These are phyloP conservation scores for Globisporangium spiculum DNA, from an alignment of 352 stramenopile species.

Conservation along the genomic window DNA sequence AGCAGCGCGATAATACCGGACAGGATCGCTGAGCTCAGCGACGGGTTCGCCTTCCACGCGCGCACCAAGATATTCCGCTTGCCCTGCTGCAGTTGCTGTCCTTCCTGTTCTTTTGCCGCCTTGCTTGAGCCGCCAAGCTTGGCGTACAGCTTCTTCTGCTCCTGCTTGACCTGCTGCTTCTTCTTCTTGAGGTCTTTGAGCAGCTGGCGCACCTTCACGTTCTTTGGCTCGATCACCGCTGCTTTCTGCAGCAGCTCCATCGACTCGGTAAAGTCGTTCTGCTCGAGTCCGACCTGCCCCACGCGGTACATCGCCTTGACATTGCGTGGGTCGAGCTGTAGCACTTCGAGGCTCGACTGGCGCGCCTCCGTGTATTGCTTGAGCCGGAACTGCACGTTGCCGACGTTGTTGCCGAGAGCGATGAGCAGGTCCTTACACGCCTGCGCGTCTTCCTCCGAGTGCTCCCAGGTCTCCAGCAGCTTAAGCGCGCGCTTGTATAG, in stretches of 20 bases:
- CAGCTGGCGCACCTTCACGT: constrained; percentile 61
- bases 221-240: constrained; percentile 63
- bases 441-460: constrained; percentile 40
- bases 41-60: constrained; percentile 30
- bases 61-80: constrained; percentile 9
- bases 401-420: constrained; percentile 80
- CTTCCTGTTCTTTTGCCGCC: too few relatives aligned
- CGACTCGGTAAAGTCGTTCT: constrained; percentile 72
- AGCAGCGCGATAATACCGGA: constrained; percentile 54
- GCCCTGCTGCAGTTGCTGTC: constrained; percentile 11
- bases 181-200: constrained; percentile 66
- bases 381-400: constrained; percentile 77
- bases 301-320: constrained; percentile 82
- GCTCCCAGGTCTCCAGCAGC: constrained; percentile 74
- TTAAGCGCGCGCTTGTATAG: constrained; percentile 84
- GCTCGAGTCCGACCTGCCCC: constrained; percentile 62
- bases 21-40: constrained; percentile 38
- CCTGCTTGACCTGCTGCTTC: constrained; percentile 53
- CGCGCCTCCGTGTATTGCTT: constrained; percentile 72
- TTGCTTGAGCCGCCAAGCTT: constrained; percentile 42
- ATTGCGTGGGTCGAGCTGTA: constrained; percentile 69
- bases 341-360: constrained; percentile 75
- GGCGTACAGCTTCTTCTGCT: constrained; percentile 63
- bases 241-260: constrained; percentile 56
- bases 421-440: constrained; percentile 76